phyloP scores from a whole-genome alignment of 2,329 filamentous ascomycete species.

The Aspergillus jensenii region DNA sequence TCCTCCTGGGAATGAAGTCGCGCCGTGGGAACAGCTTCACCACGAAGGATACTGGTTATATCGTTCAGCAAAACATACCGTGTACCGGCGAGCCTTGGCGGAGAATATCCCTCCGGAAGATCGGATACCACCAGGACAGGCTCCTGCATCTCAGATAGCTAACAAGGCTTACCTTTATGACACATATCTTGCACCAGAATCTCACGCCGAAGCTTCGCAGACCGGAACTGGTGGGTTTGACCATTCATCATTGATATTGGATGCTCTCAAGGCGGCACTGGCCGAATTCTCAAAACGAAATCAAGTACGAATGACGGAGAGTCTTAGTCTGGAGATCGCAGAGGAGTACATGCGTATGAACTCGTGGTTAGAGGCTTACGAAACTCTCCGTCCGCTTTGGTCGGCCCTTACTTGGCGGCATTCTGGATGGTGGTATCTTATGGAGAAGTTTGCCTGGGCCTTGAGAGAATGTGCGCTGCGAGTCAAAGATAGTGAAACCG shows the following conservation, averaged over 20 bases:
- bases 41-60: conserved; percentile 64
- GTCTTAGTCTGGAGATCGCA: conserved; percentile 55
- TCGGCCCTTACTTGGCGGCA: conserved; percentile 57
- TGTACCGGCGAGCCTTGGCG: conserved; percentile 51
- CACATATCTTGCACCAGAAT: conserved; percentile 60
- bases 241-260: conserved; percentile 52
- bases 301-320: conserved; percentile 56
- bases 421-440: conserved; percentile 60
- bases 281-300: conserved; percentile 52
- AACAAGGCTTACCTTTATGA: conserved; percentile 57
- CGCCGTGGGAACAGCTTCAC: conserved; percentile 60
- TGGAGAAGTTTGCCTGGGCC: conserved; percentile 54
- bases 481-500: conserved; percentile 46
- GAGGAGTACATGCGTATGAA: conserved; percentile 53
- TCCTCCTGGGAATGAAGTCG: conserved; percentile 49
- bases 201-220: conserved; percentile 55
- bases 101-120: conserved; percentile 61
- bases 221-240: conserved; percentile 48
- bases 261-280: conserved; percentile 49
- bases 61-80: conserved; percentile 53
- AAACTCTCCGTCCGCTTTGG: conserved; percentile 56
- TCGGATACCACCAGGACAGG: conserved; percentile 54
- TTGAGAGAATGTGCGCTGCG: conserved; percentile 54
- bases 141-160: conserved; percentile 55
- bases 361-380: conserved; percentile 52